A percentile compares a stretch with the other conserved stretches of the same genome.
These are phyloP conservation scores for Cenchrus americanus DNA, from an alignment of 176 grass and related monocot genomes.

Conservation along the genomic window DNA sequence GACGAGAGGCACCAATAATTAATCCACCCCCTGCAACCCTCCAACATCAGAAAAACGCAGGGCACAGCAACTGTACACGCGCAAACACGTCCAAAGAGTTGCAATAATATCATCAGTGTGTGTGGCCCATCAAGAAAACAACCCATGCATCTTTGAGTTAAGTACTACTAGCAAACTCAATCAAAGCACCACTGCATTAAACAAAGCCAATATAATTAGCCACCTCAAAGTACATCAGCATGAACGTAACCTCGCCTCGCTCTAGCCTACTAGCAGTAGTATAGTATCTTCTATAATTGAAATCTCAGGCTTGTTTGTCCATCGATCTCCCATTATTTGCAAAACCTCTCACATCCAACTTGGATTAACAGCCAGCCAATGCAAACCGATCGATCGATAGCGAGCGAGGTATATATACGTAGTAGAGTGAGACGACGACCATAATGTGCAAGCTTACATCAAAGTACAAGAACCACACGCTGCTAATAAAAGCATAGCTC, in stretches of 20 bases:
- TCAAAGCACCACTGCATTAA: slow-evolving; percentile 49
- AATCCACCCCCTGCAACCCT: slow-evolving; percentile 1
- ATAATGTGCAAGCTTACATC: slow-evolving; percentile 35
- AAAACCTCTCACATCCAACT: slow-evolving; percentile 40
- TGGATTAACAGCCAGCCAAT: slow-evolving; percentile 31
- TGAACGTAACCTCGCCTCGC: slow-evolving; percentile 8
- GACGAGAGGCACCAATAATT: not conserved
- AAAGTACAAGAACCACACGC: slow-evolving; percentile 8
- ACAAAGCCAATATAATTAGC: slow-evolving; percentile 26
- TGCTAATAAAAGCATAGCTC: not conserved
- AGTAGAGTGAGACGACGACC: not conserved
- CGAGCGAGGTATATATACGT: too few relatives aligned
- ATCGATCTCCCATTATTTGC: slow-evolving; percentile 19
- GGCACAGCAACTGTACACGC: slow-evolving; percentile 4
- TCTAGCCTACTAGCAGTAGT: not conserved
- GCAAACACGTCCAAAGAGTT: slow-evolving; percentile 34
- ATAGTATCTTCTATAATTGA: slow-evolving; percentile 31
- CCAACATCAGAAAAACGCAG: slow-evolving; percentile 26
- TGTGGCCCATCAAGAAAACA: slow-evolving; percentile 41
- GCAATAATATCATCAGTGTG: slow-evolving; percentile 33
- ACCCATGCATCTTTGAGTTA: slow-evolving; percentile 10
- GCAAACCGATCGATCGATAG: too few relatives aligned
- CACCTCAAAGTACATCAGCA: slow-evolving; percentile 46
- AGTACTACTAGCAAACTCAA: slow-evolving; percentile 34
- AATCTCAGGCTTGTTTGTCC: slow-evolving; percentile 14